Conservation (phyloP, 2,329 filamentous ascomycete species). For the Penicillium sp. region DNA sequence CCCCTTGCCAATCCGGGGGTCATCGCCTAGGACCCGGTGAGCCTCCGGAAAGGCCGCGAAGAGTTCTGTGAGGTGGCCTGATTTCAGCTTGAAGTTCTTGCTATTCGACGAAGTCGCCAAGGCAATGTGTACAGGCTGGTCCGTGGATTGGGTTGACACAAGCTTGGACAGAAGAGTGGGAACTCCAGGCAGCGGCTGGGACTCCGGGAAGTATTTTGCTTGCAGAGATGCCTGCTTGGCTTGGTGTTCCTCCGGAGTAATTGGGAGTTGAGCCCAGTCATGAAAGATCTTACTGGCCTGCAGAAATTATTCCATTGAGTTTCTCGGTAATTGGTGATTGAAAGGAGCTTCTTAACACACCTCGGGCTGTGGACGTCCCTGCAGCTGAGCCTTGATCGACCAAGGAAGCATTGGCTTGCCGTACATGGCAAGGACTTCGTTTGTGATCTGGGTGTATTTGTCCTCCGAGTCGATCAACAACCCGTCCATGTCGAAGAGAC, state of each 20-base stretch:
- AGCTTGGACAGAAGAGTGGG: conserved; percentile 59
- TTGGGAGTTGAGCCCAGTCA: conserved; percentile 83
- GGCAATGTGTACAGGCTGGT: conserved; percentile 68
- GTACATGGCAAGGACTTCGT: conserved; percentile 75
- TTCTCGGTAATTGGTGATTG: neutral
- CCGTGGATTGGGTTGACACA: conserved; percentile 33
- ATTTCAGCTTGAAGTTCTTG: conserved; percentile 76
- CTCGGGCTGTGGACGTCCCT: conserved; percentile 62
- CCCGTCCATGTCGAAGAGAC: conserved; percentile 98
- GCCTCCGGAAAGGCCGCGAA: conserved; percentile 63
- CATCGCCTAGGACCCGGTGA: conserved; percentile 83
- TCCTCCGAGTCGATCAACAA: conserved; percentile 94
- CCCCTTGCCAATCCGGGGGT: conserved; percentile 70
- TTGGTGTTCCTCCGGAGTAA: conserved; percentile 67
- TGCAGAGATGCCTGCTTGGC: conserved; percentile 64
- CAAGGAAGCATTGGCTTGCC: conserved; percentile 76
- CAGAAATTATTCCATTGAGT: conserved; percentile 1
- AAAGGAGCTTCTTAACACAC: conserved; percentile 31
- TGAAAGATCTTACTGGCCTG: conserved; percentile 64
- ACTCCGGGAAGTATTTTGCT: conserved; percentile 66
- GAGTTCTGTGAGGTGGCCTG: conserved; percentile 52
- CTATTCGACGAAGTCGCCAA: conserved; percentile 78
- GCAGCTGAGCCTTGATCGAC: conserved; percentile 87
- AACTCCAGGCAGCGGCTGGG: conserved; percentile 79
- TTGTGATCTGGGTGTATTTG: conserved; percentile 78